Conservation (phyloP, 2,329 filamentous ascomycete genomes). For the Alternaria ethzedia region DNA sequence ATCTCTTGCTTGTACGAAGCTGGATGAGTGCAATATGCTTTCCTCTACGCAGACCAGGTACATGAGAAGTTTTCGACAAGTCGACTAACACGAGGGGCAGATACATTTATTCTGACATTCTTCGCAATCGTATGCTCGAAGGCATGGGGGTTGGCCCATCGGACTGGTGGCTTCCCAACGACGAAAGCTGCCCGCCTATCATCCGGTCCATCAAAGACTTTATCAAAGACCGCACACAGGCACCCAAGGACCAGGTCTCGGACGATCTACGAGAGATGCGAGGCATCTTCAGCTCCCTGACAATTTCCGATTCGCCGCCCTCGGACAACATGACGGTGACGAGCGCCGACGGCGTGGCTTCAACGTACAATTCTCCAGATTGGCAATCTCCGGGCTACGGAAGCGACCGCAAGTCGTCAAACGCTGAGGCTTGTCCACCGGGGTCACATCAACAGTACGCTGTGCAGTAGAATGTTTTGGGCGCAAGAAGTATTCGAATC, state of each 20-base stretch:
- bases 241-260: conserved; percentile 56
- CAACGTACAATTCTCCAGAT: conserved; percentile 30
- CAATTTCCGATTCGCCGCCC: conserved; percentile 43
- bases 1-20: neutral
- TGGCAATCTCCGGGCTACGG: conserved; percentile 26
- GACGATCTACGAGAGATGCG: conserved; percentile 77
- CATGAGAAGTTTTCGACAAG: neutral
- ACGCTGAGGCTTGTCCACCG: conserved; percentile 19
- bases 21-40: neutral
- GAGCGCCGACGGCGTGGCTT: conserved; percentile 30
- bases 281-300: conserved; percentile 64
- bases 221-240: conserved; percentile 74
- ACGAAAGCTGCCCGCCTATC: conserved; percentile 75
- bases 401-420: conserved; percentile 30
- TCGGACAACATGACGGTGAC: conserved; percentile 37
- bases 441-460: conserved; percentile 16
- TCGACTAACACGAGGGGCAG: conserved; percentile 55
- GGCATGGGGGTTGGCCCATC: conserved; percentile 76
- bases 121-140: conserved; percentile 77
- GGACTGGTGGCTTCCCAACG: conserved; percentile 88
- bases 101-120: conserved; percentile 79
- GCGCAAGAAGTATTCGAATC: neutral
- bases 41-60: neutral
- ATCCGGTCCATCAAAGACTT: conserved; percentile 80
- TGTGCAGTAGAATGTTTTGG: conserved; percentile 15